Percentiles rank a stretch among this genome's conserved stretches.
These are phyloP conservation scores for Gossypium davidsonii DNA, from an alignment of 441 rosid genomes.

Conservation along the genomic window DNA sequence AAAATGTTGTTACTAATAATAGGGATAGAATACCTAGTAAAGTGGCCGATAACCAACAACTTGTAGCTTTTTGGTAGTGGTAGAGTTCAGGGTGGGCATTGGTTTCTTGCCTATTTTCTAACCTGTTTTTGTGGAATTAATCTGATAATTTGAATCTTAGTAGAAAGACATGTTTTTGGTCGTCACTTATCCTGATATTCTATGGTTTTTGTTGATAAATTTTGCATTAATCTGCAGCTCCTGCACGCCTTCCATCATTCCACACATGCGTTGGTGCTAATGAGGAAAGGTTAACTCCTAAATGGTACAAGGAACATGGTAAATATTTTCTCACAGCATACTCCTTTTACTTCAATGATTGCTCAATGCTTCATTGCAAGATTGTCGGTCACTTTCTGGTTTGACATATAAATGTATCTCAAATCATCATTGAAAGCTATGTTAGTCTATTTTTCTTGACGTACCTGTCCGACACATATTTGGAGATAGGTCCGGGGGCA, in stretches of 20 bases:
- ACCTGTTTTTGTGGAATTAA: not conserved
- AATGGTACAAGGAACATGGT: conserved; percentile 94
- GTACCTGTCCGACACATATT: not conserved
- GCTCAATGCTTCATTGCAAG: conserved; percentile 5
- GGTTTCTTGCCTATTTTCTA: not conserved
- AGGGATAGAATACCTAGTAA: not conserved
- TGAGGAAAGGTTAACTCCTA: conserved; percentile 77
- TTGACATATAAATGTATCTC: not conserved
- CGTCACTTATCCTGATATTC: not conserved
- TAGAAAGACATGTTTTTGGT: not conserved
- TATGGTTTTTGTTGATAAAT: conserved; percentile 3
- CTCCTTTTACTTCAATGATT: not conserved
- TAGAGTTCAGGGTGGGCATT: not conserved
- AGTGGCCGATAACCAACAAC: not conserved
- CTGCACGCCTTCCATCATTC: conserved; percentile 88
- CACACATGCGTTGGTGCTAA: conserved; percentile 92
- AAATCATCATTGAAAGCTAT: not conserved
- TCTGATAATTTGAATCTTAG: not conserved
- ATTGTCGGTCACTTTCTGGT: not conserved
- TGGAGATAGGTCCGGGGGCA: not conserved
- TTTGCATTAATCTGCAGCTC: conserved; percentile 45
- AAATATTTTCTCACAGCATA: conserved; percentile 19
- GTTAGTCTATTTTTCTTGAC: not conserved
- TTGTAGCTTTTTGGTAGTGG: not conserved
- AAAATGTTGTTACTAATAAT: not conserved